phyloP scores from a whole-genome alignment of 495 filamentous ascomycete species.

The Penicillium ucsense region DNA sequence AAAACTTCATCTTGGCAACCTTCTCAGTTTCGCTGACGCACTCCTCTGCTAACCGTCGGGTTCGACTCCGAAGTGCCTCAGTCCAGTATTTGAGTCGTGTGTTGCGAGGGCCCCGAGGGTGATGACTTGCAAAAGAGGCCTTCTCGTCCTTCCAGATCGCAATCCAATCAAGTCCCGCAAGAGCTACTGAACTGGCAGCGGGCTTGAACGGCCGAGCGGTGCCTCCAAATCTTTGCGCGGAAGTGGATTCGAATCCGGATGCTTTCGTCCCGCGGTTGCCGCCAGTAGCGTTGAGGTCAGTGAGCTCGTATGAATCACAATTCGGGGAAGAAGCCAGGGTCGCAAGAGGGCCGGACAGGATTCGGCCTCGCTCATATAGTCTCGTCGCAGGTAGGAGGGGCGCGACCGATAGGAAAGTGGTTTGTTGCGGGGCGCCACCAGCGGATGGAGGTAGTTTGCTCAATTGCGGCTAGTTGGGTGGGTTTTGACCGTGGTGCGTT shows the following conservation, averaged over 20 bases:
- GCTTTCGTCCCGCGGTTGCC: constrained; percentile 4
- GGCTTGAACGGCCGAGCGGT: constrained; percentile 3
- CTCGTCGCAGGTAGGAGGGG: constrained; percentile 4
- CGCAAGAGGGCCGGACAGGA: constrained; percentile 13
- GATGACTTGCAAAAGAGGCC: constrained; percentile 1
- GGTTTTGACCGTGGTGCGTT: constrained; percentile 18
- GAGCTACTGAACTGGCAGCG: constrained; percentile 7
- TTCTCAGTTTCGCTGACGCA: constrained; percentile 17
- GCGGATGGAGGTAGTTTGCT: constrained; percentile 10
- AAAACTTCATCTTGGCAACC: constrained; percentile 94
- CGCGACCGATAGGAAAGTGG: constrained; percentile 4
- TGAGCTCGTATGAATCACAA: constrained; percentile 28
- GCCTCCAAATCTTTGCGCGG: background rate
- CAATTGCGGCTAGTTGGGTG: constrained; percentile 8
- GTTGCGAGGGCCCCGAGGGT: constrained; percentile 8
- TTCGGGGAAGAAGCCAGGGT: constrained; percentile 20
- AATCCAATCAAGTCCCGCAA: constrained; percentile 4
- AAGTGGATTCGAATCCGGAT: constrained; percentile 1
- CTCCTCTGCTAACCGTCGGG: constrained; percentile 12
- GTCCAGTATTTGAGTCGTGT: constrained; percentile 28
- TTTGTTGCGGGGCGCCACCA: constrained; percentile 10
- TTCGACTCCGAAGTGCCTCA: constrained; percentile 27
- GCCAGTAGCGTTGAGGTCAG: constrained; percentile 21
- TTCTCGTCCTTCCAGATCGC: constrained; percentile 7
- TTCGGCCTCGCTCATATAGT: constrained; percentile 12